Evolutionary conservation across 176 grass and related monocot species (phyloP), one percentile per base, ranked within the genome.

Genomic region (Phragmites australis): DNA sequence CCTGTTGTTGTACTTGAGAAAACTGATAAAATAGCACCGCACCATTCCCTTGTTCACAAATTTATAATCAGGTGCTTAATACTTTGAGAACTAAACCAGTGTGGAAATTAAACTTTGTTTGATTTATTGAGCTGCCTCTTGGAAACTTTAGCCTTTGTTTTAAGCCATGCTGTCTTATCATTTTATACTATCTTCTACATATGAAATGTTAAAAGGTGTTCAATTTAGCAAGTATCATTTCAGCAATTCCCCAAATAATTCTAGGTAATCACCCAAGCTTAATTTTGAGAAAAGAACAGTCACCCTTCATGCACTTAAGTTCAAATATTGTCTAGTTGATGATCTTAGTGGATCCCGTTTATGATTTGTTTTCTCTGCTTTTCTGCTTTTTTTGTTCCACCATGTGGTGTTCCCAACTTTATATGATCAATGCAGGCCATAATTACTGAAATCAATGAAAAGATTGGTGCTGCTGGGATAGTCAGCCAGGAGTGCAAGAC

Each of bases 401-500:
- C 37, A 27, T 50, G 12, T 68, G 19, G 26, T 53, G 63, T 61
- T 87, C 10, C 81, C 30, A 39, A 42, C 44, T 54, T 61, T n/a
- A 52, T 68, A 27, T 82, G 29, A 27, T 40, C 26, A 52, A 48
- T 80, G 56, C 77, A 99, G 97, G 72, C 90, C 51, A 74, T 94
- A 67, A 85, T 99, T 79, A 88, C 90, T 41, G 97, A 99, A 81
- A 99, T 99, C 76, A 99, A 99, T 61, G 68, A 99, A 51, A 91
- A 93, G 81, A 99, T 99, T 63, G 97, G 93, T 54, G 97, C 87
- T 63, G 31, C 90, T 86, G 93, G 97, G 27, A 79, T 99, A 17
- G 88, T 93, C 72, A 95, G 93, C 84, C 93, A 99, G 83, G 92
- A 99, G 77, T 99, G 97, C 93, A 99, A 99, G 85, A 83, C 97